Evolutionary conservation across 805 yeast species (phyloP).

Genomic region (Zygosaccharomyces lentus): DNA sequence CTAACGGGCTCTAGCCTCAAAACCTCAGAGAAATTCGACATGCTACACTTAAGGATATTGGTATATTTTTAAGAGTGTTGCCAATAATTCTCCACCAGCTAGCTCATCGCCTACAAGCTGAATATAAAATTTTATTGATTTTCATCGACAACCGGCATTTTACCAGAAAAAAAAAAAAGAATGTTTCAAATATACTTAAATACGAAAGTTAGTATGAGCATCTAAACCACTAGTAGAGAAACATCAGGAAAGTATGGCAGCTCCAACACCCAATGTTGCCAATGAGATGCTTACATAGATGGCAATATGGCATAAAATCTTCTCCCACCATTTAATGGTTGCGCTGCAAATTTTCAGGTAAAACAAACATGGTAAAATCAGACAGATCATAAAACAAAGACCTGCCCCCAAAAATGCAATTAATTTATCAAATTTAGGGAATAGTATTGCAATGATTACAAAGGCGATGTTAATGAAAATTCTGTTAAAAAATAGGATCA

Average conservation of each 20-base stretch:
- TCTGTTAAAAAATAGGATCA: slow-evolving; percentile 31
- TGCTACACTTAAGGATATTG: neutral
- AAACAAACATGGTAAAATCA: slow-evolving; percentile 71
- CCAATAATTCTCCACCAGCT: too few species aligned
- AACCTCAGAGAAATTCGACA: slow-evolving; percentile 20
- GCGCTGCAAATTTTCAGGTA: slow-evolving; percentile 54
- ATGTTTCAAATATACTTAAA: neutral
- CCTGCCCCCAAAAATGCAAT: slow-evolving; percentile 81
- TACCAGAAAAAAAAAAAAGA: neutral
- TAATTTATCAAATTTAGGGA: slow-evolving; percentile 77
- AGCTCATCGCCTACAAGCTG: slow-evolving; percentile 13
- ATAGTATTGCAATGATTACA: slow-evolving; percentile 54
- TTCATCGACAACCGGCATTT: neutral
- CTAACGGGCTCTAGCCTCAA: slow-evolving; percentile 22
- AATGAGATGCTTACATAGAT: slow-evolving; percentile 44
- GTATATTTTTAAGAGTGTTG: neutral
- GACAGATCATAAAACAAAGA: slow-evolving; percentile 72
- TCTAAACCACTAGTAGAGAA: neutral
- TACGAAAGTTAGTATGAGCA: neutral
- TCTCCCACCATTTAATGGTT: slow-evolving; percentile 41
- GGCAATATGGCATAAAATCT: slow-evolving; percentile 39
- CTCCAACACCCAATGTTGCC: slow-evolving; percentile 58
- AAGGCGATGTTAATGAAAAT: slow-evolving; percentile 52
- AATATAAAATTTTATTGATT: slow-evolving; percentile 4
- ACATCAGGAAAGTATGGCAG: slow-evolving; percentile 34